Evolutionary conservation across 352 stramenopile genomes (phyloP), one percentile per base, ranked within the genome.

Genomic region (Globisporangium recalcitrans): DNA sequence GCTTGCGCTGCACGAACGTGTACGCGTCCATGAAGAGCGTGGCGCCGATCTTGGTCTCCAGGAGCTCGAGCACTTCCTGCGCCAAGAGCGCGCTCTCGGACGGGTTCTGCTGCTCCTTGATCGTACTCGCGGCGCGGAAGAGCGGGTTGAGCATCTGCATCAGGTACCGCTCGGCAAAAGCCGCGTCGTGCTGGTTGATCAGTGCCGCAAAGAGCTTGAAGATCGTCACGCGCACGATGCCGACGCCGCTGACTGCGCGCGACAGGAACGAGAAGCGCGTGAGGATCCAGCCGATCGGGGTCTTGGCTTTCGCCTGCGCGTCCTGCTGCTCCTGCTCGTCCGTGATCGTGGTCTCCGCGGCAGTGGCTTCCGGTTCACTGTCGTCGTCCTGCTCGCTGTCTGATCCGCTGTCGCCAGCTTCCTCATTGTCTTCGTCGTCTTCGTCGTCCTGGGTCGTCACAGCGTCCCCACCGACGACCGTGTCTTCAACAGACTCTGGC

Each of bases 151-250:
- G 74, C 44, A 96, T 77, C 57, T 92, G 84, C 58, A 93, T 68
- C 29, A 96, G 67, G 64, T 83, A 91, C 52, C 64, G 71, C 57
- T 77, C 53, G 1, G 84, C 71, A 32, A 86, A 83, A 19, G 57
- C 72, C 27, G 68, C 57, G 34, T 83, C 69, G 57, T 87, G 78
- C 54, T 68, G 71, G 47, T 86, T 74, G 38, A 94, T 75, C 21
- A 95, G 71, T 42, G 77, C 80, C 4, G 87, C 88, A 57, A 97
- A 97, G 46, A 97, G 72, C 68, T 93, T 91, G 69, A 91, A 97
- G 22, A 95, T 73, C 0, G 85, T 71, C 27, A 54, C 61, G 64
- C 93, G 87, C n/a, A 91, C 82, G 19, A 80, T 49, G 38, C 79
- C 80, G 16, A 83, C 56, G 58, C 83, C 68, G 7, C 67, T 80